Percentiles rank a stretch among this genome's conserved stretches.
Evolutionary conservation across 768 basidiomycete genomes (phyloP).

Genomic region (Lactarius quietus): DNA sequence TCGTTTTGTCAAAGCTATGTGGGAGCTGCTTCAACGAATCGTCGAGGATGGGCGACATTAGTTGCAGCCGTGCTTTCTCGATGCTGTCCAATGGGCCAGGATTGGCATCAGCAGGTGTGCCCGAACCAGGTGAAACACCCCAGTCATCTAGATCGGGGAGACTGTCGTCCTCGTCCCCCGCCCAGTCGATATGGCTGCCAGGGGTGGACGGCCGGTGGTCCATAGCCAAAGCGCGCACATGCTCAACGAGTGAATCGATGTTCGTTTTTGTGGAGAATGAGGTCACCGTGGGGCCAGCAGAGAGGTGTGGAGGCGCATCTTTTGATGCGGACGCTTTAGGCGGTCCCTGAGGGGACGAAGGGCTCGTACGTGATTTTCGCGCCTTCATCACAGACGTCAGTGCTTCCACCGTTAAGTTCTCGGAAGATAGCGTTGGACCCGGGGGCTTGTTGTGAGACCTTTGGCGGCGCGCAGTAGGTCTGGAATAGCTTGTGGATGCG

Average conservation of each 20-base stretch:
- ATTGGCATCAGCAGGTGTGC: constrained; percentile 15
- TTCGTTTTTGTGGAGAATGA: constrained; percentile 53
- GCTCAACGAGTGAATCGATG: constrained; percentile 76
- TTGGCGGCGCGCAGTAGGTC: constrained; percentile 46
- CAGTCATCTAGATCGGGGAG: constrained; percentile 85
- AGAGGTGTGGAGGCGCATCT: constrained; percentile 59
- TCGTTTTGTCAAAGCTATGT: constrained; percentile 22
- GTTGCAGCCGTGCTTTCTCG: constrained; percentile 35
- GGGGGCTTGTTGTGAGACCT: constrained; percentile 41
- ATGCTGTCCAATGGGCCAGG: constrained; percentile 23
- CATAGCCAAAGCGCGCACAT: constrained; percentile 71
- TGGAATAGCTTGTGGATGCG: constrained; percentile 35
- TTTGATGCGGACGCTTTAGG: constrained; percentile 36
- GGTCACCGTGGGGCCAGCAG: constrained; percentile 33
- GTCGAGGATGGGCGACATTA: constrained; percentile 27
- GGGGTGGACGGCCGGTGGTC: constrained; percentile 63
- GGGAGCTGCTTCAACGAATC: constrained; percentile 27
- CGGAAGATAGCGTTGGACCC: constrained; percentile 24
- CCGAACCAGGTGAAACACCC: constrained; percentile 55
- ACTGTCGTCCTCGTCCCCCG: constrained; percentile 77
- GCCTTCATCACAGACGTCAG: constrained; percentile 27
- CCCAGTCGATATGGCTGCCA: constrained; percentile 85
- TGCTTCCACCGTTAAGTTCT: constrained; percentile 24
- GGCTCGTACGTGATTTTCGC: constrained; percentile 18
- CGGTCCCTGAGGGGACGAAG: constrained; percentile 22